Percentiles rank a stretch among this genome's conserved stretches.
Conservation (phyloP, 306 rosid species). For the Trifolium repens region DNA sequence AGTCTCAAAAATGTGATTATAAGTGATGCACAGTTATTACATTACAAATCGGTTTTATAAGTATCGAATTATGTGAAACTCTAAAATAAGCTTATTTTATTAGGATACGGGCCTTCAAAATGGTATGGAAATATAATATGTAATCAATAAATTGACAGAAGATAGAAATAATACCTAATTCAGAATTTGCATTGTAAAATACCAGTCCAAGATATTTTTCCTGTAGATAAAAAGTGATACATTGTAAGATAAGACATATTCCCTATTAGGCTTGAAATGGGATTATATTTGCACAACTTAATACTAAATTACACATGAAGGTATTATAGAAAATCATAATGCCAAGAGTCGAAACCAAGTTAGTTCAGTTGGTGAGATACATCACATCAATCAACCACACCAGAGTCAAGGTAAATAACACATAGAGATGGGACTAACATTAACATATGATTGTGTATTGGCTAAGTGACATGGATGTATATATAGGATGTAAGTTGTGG, state of each 20-base stretch:
- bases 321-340: too few relatives aligned
- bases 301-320: neutral
- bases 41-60: neutral
- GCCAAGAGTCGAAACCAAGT: too few relatives aligned
- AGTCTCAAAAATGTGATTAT: neutral
- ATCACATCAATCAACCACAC: too few relatives aligned
- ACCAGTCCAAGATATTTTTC: constrained; percentile 28
- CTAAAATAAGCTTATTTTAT: neutral
- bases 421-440: neutral
- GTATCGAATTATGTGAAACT: neutral
- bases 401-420: neutral
- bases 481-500: neutral
- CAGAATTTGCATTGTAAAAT: constrained; percentile 21
- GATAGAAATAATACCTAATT: constrained; percentile 1
- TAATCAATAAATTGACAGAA: neutral
- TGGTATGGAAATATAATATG: neutral
- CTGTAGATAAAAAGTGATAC: neutral
- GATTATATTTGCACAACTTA: neutral
- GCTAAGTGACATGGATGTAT: neutral
- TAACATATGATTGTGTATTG: neutral
- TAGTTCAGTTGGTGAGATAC: too few relatives aligned
- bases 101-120: neutral
- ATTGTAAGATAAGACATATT: neutral
- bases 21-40: neutral
- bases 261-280: neutral